A percentile compares a stretch with the other conserved stretches of the same genome.
phyloP scores from a whole-genome alignment of 2,329 filamentous ascomycete genomes.

The Pseudohalonectria lignicola region DNA sequence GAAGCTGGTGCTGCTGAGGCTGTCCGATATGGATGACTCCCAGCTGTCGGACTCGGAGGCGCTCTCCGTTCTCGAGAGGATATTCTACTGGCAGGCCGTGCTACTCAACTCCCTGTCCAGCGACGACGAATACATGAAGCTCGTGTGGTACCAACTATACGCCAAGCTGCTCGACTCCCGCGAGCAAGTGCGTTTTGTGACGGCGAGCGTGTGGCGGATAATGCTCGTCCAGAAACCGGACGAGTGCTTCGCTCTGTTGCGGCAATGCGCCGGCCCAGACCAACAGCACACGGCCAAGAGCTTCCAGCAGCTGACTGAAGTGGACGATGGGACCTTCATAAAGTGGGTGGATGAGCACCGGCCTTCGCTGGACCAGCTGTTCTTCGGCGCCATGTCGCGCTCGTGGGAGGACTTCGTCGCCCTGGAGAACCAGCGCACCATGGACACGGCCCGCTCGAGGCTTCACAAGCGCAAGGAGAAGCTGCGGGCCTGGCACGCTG shows the following conservation, averaged over 20 bases:
- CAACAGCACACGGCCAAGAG: constrained; percentile 62
- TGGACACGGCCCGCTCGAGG: constrained; percentile 61
- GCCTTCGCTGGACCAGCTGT: constrained; percentile 66
- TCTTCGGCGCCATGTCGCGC: constrained; percentile 70
- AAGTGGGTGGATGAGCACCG: constrained; percentile 80
- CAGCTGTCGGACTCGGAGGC: constrained; percentile 50
- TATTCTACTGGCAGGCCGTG: constrained; percentile 93
- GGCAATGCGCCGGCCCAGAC: constrained; percentile 57
- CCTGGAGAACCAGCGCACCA: constrained; percentile 68
- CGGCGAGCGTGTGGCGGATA: constrained; percentile 81
- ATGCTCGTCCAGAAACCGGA: constrained; percentile 87
- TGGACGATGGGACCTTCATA: constrained; percentile 83
- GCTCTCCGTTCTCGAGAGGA: constrained; percentile 65
- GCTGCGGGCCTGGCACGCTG: constrained; percentile 67
- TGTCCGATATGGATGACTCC: constrained; percentile 71
- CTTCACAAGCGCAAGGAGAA: constrained; percentile 70
- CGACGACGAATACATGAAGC: constrained; percentile 71
- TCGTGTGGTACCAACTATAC: constrained; percentile 91
- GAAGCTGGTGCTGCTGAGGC: constrained; percentile 63
- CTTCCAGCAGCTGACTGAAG: constrained; percentile 73
- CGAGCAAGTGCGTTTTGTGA: constrained; percentile 56
- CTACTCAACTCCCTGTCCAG: constrained; percentile 67
- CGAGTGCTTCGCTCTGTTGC: constrained; percentile 65
- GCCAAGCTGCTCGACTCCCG: constrained; percentile 69
- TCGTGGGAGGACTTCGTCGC: constrained; percentile 82